Percentiles rank a stretch among this genome's conserved stretches.
phyloP scores from a whole-genome alignment of 75 land plant genomes.

The Larix kaempferi region DNA sequence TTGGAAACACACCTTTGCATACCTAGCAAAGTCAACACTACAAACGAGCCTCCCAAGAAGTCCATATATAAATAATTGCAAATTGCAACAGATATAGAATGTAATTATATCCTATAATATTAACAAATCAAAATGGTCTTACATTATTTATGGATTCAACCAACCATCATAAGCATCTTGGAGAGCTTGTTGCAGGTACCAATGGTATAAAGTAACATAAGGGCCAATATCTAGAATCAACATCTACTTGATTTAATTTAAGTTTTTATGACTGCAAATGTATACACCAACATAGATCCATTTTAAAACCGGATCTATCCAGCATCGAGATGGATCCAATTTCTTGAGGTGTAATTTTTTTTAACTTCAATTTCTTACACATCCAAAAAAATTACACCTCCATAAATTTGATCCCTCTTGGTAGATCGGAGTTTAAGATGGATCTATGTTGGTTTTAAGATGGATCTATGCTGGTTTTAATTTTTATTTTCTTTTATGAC shows the following conservation, averaged over 20 bases:
- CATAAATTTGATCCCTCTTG: too few species aligned
- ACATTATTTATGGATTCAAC: slow-evolving; percentile 49
- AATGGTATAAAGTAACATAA: slow-evolving; percentile 55
- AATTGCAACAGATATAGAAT: slow-evolving; percentile 26
- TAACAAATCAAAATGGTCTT: slow-evolving; percentile 11
- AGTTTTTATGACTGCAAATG: background rate
- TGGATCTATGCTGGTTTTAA: too few species aligned
- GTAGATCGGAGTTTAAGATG: too few species aligned
- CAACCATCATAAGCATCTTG: slow-evolving; percentile 49
- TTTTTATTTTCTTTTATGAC: too few species aligned
- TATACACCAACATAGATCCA: too few species aligned
- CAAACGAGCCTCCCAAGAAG: slow-evolving; percentile 29
- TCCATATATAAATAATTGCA: slow-evolving; percentile 31
- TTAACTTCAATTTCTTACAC: too few species aligned
- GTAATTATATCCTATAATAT: background rate
- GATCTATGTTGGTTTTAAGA: too few species aligned
- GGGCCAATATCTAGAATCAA: slow-evolving; percentile 46
- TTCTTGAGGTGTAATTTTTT: too few species aligned
- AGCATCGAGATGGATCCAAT: too few species aligned
- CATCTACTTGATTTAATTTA: background rate
- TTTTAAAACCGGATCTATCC: too few species aligned
- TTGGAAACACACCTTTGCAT: slow-evolving; percentile 53
- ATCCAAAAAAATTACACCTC: too few species aligned
- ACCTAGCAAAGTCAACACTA: slow-evolving; percentile 48
- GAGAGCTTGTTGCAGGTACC: slow-evolving; percentile 58